Conservation (phyloP, 2,329 filamentous ascomycete species). For the Reticulascus tulasneorum region DNA sequence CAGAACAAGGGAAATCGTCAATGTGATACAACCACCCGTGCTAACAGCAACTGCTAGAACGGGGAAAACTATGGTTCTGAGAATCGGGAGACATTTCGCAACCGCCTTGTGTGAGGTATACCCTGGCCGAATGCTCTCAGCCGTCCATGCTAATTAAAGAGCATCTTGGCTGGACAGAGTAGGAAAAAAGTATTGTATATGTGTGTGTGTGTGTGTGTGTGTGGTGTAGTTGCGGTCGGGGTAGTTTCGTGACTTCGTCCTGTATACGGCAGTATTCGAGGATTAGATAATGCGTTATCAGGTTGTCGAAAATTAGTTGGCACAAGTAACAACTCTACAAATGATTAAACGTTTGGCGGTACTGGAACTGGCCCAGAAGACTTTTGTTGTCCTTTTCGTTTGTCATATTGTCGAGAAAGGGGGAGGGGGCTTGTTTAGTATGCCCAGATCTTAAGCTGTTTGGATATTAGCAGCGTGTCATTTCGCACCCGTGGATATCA, state of each 20-base stretch:
- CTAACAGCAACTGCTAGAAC: conserved; percentile 11
- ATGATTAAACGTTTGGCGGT: conserved; percentile 15
- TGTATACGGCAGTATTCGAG: conserved; percentile 15
- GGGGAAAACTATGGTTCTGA: conserved; percentile 12
- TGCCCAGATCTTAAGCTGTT: conserved; percentile 82
- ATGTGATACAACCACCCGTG: conserved; percentile 14
- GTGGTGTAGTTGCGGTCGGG: too few species aligned
- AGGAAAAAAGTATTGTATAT: conserved; percentile 15
- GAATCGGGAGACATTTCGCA: conserved; percentile 5
- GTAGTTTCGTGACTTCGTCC: conserved; percentile 17
- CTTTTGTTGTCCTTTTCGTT: conserved; percentile 8
- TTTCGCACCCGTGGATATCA: conserved; percentile 44
- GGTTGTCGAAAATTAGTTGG: conserved; percentile 16
- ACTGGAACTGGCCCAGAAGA: conserved; percentile 16
- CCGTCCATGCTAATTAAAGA: conserved; percentile 8
- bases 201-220: conserved; percentile 14
- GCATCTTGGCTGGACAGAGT: conserved; percentile 11
- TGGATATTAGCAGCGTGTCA: too few species aligned
- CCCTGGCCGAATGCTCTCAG: conserved; percentile 6
- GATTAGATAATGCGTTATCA: conserved; percentile 14
- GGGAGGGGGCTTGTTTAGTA: conserved; percentile 47
- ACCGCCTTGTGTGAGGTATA: background rate
- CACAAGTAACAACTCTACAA: conserved; percentile 14
- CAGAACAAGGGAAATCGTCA: conserved; percentile 13
- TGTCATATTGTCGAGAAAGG: background rate